Evolutionary conservation across 2,329 filamentous ascomycete species (phyloP).

Genomic region (Fusarium sublunatum): DNA sequence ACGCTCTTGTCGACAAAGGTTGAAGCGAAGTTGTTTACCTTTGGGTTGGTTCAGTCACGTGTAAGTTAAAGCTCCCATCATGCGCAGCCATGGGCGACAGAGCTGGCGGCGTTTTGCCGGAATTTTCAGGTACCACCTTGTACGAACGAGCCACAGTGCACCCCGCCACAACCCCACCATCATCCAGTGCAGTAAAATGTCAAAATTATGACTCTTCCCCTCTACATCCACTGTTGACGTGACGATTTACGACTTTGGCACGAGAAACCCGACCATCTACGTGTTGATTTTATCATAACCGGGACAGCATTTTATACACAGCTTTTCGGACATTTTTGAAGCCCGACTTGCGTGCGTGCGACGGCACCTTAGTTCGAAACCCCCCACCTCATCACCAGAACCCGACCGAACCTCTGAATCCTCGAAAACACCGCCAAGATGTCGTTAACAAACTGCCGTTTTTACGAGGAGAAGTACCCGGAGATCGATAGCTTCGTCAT

Average conservation of each 20-base stretch:
- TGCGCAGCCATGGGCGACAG: slow-evolving; percentile 21
- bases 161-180: slow-evolving; percentile 57
- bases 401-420: slow-evolving; percentile 40
- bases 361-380: slow-evolving; percentile 45
- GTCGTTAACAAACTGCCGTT: slow-evolving; percentile 96
- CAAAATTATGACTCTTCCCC: slow-evolving; percentile 58
- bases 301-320: slow-evolving; percentile 6
- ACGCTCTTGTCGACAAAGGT: slow-evolving; percentile 34
- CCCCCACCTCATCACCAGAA: slow-evolving; percentile 49
- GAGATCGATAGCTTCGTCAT: slow-evolving; percentile 99
- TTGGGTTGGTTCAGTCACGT: slow-evolving; percentile 49
- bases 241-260: slow-evolving; percentile 42
- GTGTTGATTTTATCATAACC: slow-evolving; percentile 10
- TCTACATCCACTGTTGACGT: slow-evolving; percentile 38
- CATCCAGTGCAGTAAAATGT: slow-evolving; percentile 53
- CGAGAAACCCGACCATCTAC: slow-evolving; percentile 29
- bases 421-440: slow-evolving; percentile 70
- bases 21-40: slow-evolving; percentile 52
- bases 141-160: slow-evolving; percentile 46
- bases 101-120: slow-evolving; percentile 47
- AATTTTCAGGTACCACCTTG: slow-evolving; percentile 44
- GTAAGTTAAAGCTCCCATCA: slow-evolving; percentile 33
- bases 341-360: slow-evolving; percentile 39
- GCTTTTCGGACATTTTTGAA: slow-evolving; percentile 30
- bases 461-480: slow-evolving; percentile 93